Base-by-base conservation (phyloP, 495 filamentous ascomycete genomes). In the Aspergillus baeticus region DNA sequence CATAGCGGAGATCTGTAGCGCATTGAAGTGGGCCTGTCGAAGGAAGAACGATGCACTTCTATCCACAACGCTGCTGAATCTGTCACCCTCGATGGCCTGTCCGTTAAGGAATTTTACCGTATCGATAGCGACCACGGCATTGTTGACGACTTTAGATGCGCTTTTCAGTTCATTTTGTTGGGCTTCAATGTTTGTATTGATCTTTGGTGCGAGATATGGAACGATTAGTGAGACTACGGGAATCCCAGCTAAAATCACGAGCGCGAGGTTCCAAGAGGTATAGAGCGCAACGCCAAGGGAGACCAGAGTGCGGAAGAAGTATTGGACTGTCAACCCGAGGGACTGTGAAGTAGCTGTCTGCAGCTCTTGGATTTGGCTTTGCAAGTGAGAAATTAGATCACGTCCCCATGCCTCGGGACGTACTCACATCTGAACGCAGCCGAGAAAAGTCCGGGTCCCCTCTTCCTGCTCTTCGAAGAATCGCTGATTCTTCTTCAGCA, bases 21-120 rank as follows among this genome's bases (percentile, higher is more conserved):
- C 85, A 61, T 84, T 87, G 8, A 83, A 71, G 37, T 80, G 72
- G 2, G 87, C 89, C 63, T 93, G 89, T 34, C 76, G 69, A 17
- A 83, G 68, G 66, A 92, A 96, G 38, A 80, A 80, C 20, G 67
- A 67, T 23, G 84, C 85, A 1, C 91, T 88, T 20, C 68, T 60
- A 42, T 75, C 72, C 22, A 91, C 84, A 0, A 77, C 77, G 11
- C 55, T 68, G 4, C 74, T 63, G 68, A 91, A 97, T 57, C 83
- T 83, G 62, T 77, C 78, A 2, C 79, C 69, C 65, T 96, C 93
- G 15, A 84, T 76, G 14, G 81, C 77, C 60, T 91, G 81, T 1
- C 85, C 90, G 65, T 96, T 96, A 73, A 88, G 89, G 33, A 81
- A 87, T 67, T 97, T 98, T 61, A 98, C 91, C 0, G 89, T 84